A percentile compares a stretch with the other conserved stretches of the same genome.
These are phyloP conservation scores for Malassezia japonica DNA, from an alignment of 1,284 basidiomycete genomes.

Conservation along the genomic window DNA sequence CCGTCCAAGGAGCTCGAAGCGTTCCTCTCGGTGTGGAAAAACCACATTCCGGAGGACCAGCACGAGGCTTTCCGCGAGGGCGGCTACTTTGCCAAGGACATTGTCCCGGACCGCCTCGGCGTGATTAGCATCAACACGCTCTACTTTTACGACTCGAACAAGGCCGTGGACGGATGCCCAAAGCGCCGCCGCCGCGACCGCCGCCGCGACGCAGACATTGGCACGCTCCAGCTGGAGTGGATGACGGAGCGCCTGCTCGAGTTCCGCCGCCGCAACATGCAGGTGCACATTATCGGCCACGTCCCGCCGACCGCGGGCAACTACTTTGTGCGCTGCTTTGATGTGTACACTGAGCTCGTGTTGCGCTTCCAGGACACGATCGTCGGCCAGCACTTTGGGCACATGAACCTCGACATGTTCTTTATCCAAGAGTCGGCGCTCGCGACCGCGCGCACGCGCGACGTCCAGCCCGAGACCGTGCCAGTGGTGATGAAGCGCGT, in stretches of 20 bases:
- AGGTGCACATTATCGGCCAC: constrained; percentile 56
- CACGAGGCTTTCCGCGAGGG: constrained; percentile 56
- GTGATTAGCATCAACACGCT: constrained; percentile 81
- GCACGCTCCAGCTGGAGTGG: constrained; percentile 59
- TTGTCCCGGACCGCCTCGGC: constrained; percentile 66
- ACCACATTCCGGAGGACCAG: constrained; percentile 71
- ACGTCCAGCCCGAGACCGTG: background rate
- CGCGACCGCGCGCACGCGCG: background rate
- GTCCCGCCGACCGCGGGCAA: constrained; percentile 70
- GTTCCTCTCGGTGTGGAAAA: constrained; percentile 59
- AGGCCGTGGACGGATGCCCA: constrained; percentile 56
- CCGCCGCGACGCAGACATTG: constrained; percentile 23
- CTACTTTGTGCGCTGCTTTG: constrained; percentile 75
- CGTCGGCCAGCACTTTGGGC: constrained; percentile 75
- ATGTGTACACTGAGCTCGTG: constrained; percentile 67
- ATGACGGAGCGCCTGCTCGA: constrained; percentile 69
- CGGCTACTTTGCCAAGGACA: constrained; percentile 73
- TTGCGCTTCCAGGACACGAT: constrained; percentile 81
- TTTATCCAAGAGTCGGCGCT: constrained; percentile 34
- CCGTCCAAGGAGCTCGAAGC: constrained; percentile 70
- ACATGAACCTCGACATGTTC: constrained; percentile 51
- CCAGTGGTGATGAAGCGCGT: constrained; percentile 9
- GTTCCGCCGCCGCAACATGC: constrained; percentile 66
- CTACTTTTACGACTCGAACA: constrained; percentile 85
- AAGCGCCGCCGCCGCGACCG: constrained; percentile 14